A percentile compares a stretch with the other conserved stretches of the same genome.
Evolutionary conservation across 1,284 basidiomycete species (phyloP).

Genomic region (Trametes hirsuta): DNA sequence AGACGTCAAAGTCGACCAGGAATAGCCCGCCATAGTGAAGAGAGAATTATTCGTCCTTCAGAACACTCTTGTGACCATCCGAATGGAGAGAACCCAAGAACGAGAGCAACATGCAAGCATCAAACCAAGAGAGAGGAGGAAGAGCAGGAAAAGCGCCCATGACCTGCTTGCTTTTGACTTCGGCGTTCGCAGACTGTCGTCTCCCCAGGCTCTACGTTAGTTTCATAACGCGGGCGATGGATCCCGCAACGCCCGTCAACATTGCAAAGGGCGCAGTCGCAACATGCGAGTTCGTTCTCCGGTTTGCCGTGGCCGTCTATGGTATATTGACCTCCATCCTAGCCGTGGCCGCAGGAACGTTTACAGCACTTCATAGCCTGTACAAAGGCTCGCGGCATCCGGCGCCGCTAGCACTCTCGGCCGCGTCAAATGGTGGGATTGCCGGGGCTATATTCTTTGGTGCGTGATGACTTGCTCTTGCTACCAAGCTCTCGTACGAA

Average conservation of each 20-base stretch:
- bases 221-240: slow-evolving; percentile 28
- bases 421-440: slow-evolving; percentile 68
- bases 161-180: neutral
- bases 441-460: slow-evolving; percentile 74
- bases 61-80: neutral
- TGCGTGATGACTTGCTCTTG: slow-evolving; percentile 39
- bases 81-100: neutral
- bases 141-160: slow-evolving; percentile 4
- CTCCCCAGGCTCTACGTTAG: neutral
- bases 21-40: too few relatives aligned
- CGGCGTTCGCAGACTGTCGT: neutral
- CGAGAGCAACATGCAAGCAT: slow-evolving; percentile 1
- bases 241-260: slow-evolving; percentile 47
- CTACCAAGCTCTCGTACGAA: neutral
- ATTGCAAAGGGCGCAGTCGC: slow-evolving; percentile 57
- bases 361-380: slow-evolving; percentile 59
- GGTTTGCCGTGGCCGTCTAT: slow-evolving; percentile 14
- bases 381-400: slow-evolving; percentile 42
- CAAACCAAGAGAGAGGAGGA: neutral
- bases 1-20: neutral
- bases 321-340: slow-evolving; percentile 27
- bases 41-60: too few relatives aligned
- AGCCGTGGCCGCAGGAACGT: slow-evolving; percentile 54
- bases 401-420: slow-evolving; percentile 48
- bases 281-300: slow-evolving; percentile 77